Base-by-base conservation (phyloP, 805 yeast species). In the Lipomyces sp. region DNA sequence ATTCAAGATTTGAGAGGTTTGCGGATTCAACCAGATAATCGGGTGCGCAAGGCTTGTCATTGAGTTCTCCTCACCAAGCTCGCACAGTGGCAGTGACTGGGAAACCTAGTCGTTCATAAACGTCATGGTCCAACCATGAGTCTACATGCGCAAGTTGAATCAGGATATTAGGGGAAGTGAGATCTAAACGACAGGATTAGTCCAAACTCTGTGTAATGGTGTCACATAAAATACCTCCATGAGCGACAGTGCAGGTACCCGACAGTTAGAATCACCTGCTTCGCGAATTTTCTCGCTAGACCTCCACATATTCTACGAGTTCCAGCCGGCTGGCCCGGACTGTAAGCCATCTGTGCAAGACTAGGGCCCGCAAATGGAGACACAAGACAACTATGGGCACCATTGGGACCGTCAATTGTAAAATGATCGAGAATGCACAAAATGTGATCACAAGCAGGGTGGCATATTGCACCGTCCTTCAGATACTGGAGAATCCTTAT, bases 401-500 rank as follows among this genome's bases (percentile, higher is more conserved):
- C 54, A 7, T 51, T 51, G 54, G 54, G 54, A 2, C 54, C 54
- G 18, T 51, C 54, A 13, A 51, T 29, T 29, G 54, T 51, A 29
- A 51, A 51, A 51, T 51, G n/a, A 32, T 51, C 54, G 34, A 51
- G n/a, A 29, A 51, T 2, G 33, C 33, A 24, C 54, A 29, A 13
- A 51, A 24, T 51, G 54, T 51, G 33, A 29, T 13, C 54, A 51
- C 33, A 51, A 4, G 33, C 33, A 29, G 54, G 33, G 54, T 29
- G 33, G 33, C 2, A 24, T 51, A 0, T 51, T 29, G 54, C 33
- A 13, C 33, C 24, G 7, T 29, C n/a, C 6, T 51, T 51, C 33
- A 51, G 54, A 51, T 51, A 8, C 33, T 51, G 54, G 34, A 51
- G 54, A 51, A 51, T 51, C 54, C 8, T 51, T 13, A 51, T 30